Base-by-base conservation (phyloP, 2,329 filamentous ascomycete species). In the Fusarium scirpi region DNA sequence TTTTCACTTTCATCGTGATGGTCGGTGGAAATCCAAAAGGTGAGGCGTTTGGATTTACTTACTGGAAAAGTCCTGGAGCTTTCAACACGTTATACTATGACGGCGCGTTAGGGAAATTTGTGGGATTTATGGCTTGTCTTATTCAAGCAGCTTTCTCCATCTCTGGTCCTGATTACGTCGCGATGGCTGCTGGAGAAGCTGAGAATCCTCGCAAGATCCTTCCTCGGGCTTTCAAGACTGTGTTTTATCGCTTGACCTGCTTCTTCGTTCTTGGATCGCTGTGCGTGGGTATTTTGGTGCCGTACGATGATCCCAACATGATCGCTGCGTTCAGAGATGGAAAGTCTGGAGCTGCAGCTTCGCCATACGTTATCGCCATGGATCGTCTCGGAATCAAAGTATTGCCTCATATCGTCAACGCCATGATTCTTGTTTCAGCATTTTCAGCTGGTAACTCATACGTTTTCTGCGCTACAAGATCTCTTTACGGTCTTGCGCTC, bases 1-100 rank as follows among this genome's bases (percentile, higher is more conserved):
- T 89, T 68, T 94, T 93, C 81, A 95, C 93, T 4, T 93, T 97
- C 75, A 85, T 97, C 69, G 89, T 90, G 69, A 95, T 96, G 90
- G 82, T 96, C 2, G 94, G 93, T 10, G 94, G 92, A 5, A 96
- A 95, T 71, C 94, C 94, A 0, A 78, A 89, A 1, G 83, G 87
- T 40, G 91, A 94, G 71, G 83, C 87, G 0, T 92, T 92, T 67
- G 92, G 92, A 1, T 95, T 95, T 77, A 85, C 78, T 0, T 89
- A 86, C 77, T 91, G 89, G 88, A 82, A 85, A 6, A 81, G 87
- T 1, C 92, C 92, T 0, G 92, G 92, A 2, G 84, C 92, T 0
- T 94, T 95, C 76, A 86, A 87, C 5, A 86, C 90, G 66, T 85
- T 90, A 49, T 90, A 91, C 76, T 87, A 85, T 34, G 83, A 82